Conservation (phyloP, 2,329 filamentous ascomycete species). For the Sporothrix mexicana region DNA sequence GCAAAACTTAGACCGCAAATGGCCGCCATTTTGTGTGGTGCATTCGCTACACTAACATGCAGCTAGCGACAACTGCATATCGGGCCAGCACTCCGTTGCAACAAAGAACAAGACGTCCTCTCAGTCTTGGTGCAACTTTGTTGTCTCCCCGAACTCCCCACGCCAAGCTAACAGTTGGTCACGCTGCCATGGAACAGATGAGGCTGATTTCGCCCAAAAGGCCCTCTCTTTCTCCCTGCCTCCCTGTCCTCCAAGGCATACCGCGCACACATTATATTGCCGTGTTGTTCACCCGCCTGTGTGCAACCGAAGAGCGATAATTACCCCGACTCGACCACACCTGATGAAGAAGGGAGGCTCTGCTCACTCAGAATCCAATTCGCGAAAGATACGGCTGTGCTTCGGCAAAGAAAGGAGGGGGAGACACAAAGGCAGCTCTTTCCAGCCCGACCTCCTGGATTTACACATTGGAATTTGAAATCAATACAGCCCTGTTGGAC, state of each 20-base stretch:
- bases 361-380: background rate
- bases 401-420: background rate
- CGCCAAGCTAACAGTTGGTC: conserved; percentile 15
- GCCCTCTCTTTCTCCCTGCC: background rate
- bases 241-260: conserved; percentile 8
- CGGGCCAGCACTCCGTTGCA: background rate
- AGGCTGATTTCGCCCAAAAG: conserved; percentile 24
- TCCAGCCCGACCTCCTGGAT: background rate
- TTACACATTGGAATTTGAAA: conserved; percentile 14
- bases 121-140: background rate
- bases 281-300: background rate
- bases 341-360: too few species aligned
- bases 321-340: conserved; percentile 4
- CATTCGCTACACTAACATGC: conserved; percentile 25
- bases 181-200: background rate
- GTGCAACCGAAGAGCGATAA: conserved; percentile 15
- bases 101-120: conserved; percentile 1
- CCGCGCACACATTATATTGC: background rate
- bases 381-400: background rate
- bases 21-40: conserved; percentile 15
- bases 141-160: background rate
- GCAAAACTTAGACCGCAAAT: conserved; percentile 32
- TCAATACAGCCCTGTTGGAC: background rate
- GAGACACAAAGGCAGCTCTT: background rate
- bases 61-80: conserved; percentile 27